A percentile compares a stretch with the other conserved stretches of the same genome.
Evolutionary conservation across 306 rosid genomes (phyloP).

Genomic region (Oemleria cerasiformis): DNA sequence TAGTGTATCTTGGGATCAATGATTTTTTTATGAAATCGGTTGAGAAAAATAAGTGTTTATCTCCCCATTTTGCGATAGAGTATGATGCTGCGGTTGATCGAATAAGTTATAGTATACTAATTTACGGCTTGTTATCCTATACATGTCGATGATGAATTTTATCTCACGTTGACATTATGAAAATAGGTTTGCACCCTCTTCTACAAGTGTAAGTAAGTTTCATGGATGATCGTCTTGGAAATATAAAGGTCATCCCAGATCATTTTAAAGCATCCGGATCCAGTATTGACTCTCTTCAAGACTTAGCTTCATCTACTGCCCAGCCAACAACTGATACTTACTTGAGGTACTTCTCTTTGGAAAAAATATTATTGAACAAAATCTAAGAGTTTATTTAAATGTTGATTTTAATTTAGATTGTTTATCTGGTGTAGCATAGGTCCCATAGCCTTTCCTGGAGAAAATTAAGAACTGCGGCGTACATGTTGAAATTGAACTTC

Average conservation of each 20-base stretch:
- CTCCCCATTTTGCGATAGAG: not conserved
- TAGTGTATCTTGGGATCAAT: not conserved
- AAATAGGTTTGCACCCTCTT: not conserved
- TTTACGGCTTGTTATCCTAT: not conserved
- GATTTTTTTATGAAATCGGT: not conserved
- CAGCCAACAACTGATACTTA: conserved; percentile 38
- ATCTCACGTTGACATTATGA: conserved; percentile 2
- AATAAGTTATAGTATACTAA: not conserved
- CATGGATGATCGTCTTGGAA: conserved; percentile 76
- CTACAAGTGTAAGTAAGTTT: conserved; percentile 29
- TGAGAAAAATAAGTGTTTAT: not conserved
- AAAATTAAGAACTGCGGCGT: conserved; percentile 47
- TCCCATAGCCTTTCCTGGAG: conserved; percentile 36
- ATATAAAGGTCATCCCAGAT: conserved; percentile 61
- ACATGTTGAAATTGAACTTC: conserved; percentile 65
- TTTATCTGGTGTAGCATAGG: conserved; percentile 44
- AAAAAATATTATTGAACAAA: conserved; percentile 2
- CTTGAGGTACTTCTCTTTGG: conserved; percentile 31
- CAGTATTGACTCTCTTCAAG: conserved; percentile 41
- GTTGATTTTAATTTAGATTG: conserved; percentile 22
- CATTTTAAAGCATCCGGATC: conserved; percentile 64
- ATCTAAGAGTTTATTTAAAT: conserved; percentile 5
- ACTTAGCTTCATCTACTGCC: conserved; percentile 35
- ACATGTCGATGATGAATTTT: not conserved
- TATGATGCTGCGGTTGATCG: not conserved